Evolutionary conservation across 2,329 filamentous ascomycete genomes (phyloP).

Genomic region (Botrytis paeoniae): DNA sequence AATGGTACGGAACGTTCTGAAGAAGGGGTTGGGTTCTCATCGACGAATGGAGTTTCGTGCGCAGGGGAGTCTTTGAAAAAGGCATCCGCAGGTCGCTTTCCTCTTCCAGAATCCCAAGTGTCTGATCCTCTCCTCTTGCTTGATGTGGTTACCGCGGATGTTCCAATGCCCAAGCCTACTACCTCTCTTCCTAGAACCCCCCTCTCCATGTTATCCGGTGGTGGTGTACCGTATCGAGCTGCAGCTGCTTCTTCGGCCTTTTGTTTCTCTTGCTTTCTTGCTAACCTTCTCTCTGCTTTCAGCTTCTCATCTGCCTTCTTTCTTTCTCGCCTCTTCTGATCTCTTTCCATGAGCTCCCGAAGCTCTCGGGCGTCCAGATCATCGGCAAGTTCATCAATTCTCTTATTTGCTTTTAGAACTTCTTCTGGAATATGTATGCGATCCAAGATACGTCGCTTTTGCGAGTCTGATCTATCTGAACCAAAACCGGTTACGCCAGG

Average conservation of each 20-base stretch:
- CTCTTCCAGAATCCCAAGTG: conserved; percentile 38
- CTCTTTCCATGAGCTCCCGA: conserved; percentile 85
- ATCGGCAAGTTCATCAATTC: conserved; percentile 73
- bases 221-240: conserved; percentile 48
- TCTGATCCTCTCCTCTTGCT: conserved; percentile 50
- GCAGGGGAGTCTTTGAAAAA: conserved; percentile 28
- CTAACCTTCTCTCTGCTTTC: conserved; percentile 61
- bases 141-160: conserved; percentile 54
- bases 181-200: conserved; percentile 59
- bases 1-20: conserved; percentile 39
- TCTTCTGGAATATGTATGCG: conserved; percentile 58
- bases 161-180: conserved; percentile 55
- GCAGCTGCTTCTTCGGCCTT: conserved; percentile 56
- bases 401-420: conserved; percentile 57
- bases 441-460: conserved; percentile 51
- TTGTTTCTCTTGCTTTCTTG: conserved; percentile 65
- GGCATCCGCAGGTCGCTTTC: conserved; percentile 35
- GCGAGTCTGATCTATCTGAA: conserved; percentile 43
- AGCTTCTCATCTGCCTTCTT: conserved; percentile 68
- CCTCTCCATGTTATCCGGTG: conserved; percentile 56
- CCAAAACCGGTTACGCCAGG: conserved; percentile 44
- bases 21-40: conserved; percentile 29
- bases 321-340: conserved; percentile 74
- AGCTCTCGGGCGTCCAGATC: conserved; percentile 80
- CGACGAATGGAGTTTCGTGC: conserved; percentile 14